Percentiles rank a stretch among this genome's conserved stretches.
Evolutionary conservation across 306 rosid species (phyloP).

Genomic region (Malus sylvestris): DNA sequence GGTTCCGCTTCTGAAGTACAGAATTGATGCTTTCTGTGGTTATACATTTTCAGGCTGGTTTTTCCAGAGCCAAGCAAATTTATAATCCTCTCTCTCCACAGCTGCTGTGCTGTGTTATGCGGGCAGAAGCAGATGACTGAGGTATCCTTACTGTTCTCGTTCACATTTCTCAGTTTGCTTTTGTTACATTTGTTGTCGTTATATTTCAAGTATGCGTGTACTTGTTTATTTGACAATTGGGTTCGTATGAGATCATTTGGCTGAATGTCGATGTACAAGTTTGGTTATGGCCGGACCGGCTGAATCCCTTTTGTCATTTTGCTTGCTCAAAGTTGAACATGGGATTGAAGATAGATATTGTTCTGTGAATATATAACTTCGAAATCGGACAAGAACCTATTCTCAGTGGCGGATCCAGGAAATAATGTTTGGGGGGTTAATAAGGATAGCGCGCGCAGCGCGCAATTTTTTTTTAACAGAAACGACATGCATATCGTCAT

Average conservation of each 20-base stretch:
- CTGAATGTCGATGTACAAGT: not conserved
- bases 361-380: not conserved
- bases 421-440: too few species aligned
- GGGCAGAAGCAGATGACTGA: conserved; percentile 95
- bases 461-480: too few species aligned
- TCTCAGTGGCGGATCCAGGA: too few species aligned
- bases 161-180: not conserved
- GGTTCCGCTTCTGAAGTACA: not conserved
- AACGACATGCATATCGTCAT: too few species aligned
- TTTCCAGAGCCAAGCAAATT: conserved; percentile 57
- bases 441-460: too few species aligned
- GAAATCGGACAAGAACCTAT: not conserved
- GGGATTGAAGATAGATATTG: too few species aligned
- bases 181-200: not conserved
- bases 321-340: not conserved
- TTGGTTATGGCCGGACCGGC: not conserved
- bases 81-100: conserved; percentile 47
- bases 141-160: conserved; percentile 28
- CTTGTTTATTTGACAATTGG: not conserved
- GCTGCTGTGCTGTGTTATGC: conserved; percentile 52
- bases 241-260: not conserved
- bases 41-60: conserved; percentile 67
- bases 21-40: not conserved
- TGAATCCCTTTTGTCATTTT: not conserved
- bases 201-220: not conserved